Evolutionary conservation across 768 basidiomycete species (phyloP), one percentile per base, ranked within the genome.

Genomic region (Mrakia frigida): DNA sequence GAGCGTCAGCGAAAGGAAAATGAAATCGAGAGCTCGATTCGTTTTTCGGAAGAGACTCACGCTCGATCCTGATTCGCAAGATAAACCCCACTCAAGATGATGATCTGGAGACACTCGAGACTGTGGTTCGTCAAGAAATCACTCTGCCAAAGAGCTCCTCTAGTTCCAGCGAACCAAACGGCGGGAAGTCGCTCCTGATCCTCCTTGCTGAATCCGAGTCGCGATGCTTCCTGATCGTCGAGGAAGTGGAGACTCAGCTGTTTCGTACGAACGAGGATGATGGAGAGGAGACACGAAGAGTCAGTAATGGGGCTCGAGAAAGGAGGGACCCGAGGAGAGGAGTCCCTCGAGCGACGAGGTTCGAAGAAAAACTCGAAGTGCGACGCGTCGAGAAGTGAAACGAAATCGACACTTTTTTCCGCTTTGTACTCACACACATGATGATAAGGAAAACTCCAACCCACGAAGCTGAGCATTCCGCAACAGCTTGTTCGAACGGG

Each of bases 161-260:
- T 16, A 3, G 63, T 35, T 5, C 43, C 76, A 3, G 80, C 79
- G 75, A 80, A 82, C 81, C 81, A 84, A 2, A 80, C 79, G 60
- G 82, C 81, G 3, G 83, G 82, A 33, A 83, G 75, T 6, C 78
- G 77, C 50, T 79, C 78, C 6, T 79, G 79, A 60, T 84, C 83
- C 23, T 83, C 80, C 11, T 70, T 52, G 1, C 82, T 81, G 78
- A 84, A 83, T 63, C 75, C 75, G 3, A 82, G 78, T 69, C 79
- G 78, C n/a, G 73, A 50, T 3, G 80, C 80, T 63, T 82, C 82
- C 33, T 77, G 75, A 9, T 79, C 60, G 52, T 83, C 83, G 82
- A 83, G 82, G 74, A 84, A 84, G 52, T 81, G 79, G 21, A 83
- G 73, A 41, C 83, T 82, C 46, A 84, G 82, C 82, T 82, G 60